Evolutionary conservation across 2,329 filamentous ascomycete genomes (phyloP), one percentile per base, ranked within the genome.

Genomic region (Cordyceps militaris): DNA sequence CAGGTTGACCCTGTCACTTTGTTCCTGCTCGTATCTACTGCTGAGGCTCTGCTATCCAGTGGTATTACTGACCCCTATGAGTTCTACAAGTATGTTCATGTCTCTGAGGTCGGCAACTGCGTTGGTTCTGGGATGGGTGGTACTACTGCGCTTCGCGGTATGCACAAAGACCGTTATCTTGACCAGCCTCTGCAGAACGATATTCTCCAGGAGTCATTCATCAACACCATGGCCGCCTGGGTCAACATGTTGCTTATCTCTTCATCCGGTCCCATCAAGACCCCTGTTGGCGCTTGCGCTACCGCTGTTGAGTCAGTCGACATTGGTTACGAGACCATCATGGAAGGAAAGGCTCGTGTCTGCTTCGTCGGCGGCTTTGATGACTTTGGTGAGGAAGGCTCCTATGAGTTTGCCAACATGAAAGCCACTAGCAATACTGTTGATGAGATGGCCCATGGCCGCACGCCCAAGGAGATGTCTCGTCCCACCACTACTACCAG

Each of bases 341-440:
- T 97, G 67, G 93, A 97, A 74, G 94, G 94, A 75, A 99, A 99
- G 81, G 94, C 95, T 60, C 89, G 92, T 54, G 85, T 99, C 68
- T 97, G 93, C 81, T 88, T 99, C 64, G 95, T 99, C 60, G 94
- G 94, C 83, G 94, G 94, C 65, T 97, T 99, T 69, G 94, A 99
- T 77, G 95, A 99, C 76, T 97, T 99, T 79, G 91, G 95, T 69
- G 94, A 99, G 76, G 94, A 99, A 76, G 95, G 94, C 54, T 99
- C 94, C 1, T 99, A 97, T 70, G 94, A 99, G 74, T 99, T 99
- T 72, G 94, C 94, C 79, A 99, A 99, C 80, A 99, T 99, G 94
- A 96, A 96, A 77, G 94, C 94, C 60, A 99, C 94, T 57, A 97
- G 92, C 82, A 99, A 97, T 70, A 92, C 93, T 26, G 88, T 97